Conservation (phyloP, 768 basidiomycete species). For the Trametes villosa region DNA sequence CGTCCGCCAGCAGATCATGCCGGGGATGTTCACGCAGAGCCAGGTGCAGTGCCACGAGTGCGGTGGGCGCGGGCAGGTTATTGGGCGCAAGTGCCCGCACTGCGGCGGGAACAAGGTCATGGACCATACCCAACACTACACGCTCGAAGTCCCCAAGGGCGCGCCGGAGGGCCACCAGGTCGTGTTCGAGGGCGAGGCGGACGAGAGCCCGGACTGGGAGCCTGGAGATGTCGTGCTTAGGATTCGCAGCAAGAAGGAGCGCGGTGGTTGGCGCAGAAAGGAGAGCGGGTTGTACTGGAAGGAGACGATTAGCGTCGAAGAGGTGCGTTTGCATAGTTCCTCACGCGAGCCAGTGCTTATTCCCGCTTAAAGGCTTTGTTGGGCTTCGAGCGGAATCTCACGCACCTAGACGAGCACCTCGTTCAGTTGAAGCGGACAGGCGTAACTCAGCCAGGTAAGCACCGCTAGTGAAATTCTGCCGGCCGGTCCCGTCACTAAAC, state of each 20-base stretch:
- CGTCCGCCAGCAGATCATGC: constrained; percentile 92
- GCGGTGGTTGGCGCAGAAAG: constrained; percentile 86
- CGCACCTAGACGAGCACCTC: constrained; percentile 87
- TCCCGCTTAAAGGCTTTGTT: constrained; percentile 74
- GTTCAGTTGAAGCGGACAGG: constrained; percentile 71
- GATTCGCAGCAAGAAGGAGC: constrained; percentile 75
- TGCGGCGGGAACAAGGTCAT: constrained; percentile 84
- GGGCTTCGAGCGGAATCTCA: constrained; percentile 92
- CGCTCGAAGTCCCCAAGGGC: constrained; percentile 83
- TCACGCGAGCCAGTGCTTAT: constrained; percentile 4
- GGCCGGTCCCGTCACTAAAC: background rate
- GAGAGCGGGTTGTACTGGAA: constrained; percentile 91
- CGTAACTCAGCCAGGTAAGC: constrained; percentile 89
- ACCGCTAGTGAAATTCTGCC: background rate
- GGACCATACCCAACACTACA: constrained; percentile 80
- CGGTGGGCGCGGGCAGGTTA: constrained; percentile 78
- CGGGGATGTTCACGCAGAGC: constrained; percentile 92
- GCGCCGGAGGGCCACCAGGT: constrained; percentile 94
- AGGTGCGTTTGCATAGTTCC: constrained; percentile 56
- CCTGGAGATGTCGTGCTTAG: constrained; percentile 91
- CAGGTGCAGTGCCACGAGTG: constrained; percentile 86
- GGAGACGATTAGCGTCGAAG: constrained; percentile 88
- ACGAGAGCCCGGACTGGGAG: constrained; percentile 96
- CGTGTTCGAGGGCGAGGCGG: constrained; percentile 94
- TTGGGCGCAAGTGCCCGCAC: constrained; percentile 78